phyloP scores from a whole-genome alignment of 2,329 filamentous ascomycete species.

The Fusarium lyarnte region DNA sequence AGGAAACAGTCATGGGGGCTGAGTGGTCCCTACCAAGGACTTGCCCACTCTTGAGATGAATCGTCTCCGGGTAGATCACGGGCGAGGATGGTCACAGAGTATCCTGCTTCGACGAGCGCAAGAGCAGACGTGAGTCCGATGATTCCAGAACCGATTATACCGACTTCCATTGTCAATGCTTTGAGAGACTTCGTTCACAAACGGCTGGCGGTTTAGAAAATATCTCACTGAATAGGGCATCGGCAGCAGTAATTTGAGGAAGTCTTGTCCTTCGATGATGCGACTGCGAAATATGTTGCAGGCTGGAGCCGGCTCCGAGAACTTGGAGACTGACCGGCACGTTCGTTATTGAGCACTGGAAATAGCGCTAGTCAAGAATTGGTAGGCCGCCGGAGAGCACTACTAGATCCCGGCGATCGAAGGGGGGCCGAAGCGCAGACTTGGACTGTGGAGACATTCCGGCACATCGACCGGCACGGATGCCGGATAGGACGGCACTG shows the following conservation, averaged over 20 bases:
- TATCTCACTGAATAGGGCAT: not conserved
- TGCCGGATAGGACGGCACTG: rapidly evolving
- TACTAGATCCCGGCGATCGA: not conserved
- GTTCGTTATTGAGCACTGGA: not conserved
- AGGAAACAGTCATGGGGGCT: not conserved
- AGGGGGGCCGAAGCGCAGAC: not conserved
- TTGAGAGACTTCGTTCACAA: rapidly evolving
- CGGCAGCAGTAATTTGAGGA: not conserved
- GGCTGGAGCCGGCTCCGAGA: not conserved
- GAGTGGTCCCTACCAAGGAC: not conserved
- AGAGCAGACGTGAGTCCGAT: not conserved
- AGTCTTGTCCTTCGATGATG: not conserved
- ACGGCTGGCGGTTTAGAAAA: rapidly evolving
- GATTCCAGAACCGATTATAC: not conserved
- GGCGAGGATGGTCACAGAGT: not conserved
- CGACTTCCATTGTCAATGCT: not conserved
- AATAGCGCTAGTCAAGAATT: not conserved
- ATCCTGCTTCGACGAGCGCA: not conserved
- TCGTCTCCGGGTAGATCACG: not conserved
- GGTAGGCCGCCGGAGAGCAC: not conserved
- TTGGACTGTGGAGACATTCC: not conserved
- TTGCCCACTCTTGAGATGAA: not conserved
- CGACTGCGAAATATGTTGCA: not conserved
- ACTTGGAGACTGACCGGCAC: not conserved
- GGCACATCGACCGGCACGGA: not conserved